These are phyloP conservation scores for Venustampulla echinocandica DNA, from an alignment of 495 filamentous ascomycete genomes.

Conservation along the genomic window DNA sequence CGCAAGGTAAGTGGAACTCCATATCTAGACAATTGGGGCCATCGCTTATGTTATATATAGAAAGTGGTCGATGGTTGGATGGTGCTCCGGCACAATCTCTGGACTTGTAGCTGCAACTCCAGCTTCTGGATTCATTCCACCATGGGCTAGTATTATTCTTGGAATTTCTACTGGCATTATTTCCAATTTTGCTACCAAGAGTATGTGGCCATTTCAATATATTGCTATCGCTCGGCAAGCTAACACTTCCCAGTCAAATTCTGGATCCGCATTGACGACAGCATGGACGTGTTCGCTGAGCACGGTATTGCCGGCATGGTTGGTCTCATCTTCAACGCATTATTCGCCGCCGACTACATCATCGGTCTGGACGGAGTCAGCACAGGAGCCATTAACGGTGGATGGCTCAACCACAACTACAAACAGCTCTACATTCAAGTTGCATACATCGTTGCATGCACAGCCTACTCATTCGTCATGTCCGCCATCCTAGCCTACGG, in stretches of 20 bases:
- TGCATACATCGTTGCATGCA: conserved; percentile 73
- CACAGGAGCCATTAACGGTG: conserved; percentile 59
- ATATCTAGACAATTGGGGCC: neutral
- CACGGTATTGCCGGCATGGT: conserved; percentile 92
- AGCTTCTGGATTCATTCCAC: conserved; percentile 77
- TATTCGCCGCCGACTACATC: conserved; percentile 84
- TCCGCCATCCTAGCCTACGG: conserved; percentile 72
- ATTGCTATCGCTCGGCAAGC: conserved; percentile 21
- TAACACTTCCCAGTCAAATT: conserved; percentile 69
- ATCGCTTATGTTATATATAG: conserved; percentile 16
- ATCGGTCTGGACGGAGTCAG: conserved; percentile 93
- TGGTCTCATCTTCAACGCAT: conserved; percentile 83
- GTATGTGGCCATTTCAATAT: conserved; percentile 33
- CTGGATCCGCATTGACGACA: conserved; percentile 88
- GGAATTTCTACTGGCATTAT: conserved; percentile 77
- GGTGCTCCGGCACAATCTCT: conserved; percentile 91
- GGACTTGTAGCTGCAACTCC: conserved; percentile 89
- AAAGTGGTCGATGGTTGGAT: conserved; percentile 99
- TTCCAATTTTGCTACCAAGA: conserved; percentile 92
- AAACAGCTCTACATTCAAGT: conserved; percentile 87
- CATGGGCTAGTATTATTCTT: conserved; percentile 81
- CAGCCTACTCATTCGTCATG: conserved; percentile 74
- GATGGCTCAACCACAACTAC: conserved; percentile 83
- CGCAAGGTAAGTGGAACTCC: conserved; percentile 35
- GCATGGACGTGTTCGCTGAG: conserved; percentile 97